phyloP scores from a whole-genome alignment of 106 monocot genomes.

The Dactylorhiza incarnata region DNA sequence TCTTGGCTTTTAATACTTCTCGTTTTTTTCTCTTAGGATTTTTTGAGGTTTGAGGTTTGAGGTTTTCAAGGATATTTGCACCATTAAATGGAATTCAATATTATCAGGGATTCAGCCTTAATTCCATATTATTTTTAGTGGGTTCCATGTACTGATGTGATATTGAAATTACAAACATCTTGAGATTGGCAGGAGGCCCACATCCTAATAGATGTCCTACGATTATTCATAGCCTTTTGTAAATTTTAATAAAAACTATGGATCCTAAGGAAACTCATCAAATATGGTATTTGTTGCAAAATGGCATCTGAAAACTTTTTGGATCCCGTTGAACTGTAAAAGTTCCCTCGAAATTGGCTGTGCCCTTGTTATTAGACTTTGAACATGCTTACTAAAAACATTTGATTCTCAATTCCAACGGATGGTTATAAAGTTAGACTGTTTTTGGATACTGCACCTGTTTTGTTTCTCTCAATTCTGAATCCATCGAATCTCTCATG shows the following conservation, averaged over 20 bases:
- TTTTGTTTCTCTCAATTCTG: neutral
- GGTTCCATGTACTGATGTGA: neutral
- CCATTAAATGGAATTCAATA: no score
- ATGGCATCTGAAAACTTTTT: constrained; percentile 1
- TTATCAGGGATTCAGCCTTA: no score
- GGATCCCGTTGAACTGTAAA: neutral
- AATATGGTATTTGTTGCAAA: neutral
- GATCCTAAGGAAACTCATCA: neutral
- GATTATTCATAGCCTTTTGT: neutral
- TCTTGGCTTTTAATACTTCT: no score
- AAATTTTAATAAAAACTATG: neutral
- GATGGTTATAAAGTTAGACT: neutral
- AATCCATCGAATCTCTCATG: neutral
- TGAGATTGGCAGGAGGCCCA: neutral
- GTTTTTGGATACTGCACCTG: neutral
- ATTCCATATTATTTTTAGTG: neutral
- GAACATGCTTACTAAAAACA: neutral
- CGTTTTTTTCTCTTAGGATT: no score
- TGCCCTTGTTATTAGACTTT: neutral
- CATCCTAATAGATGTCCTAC: neutral
- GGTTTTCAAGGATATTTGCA: no score
- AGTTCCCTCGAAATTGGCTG: neutral
- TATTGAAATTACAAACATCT: neutral
- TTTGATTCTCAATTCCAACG: neutral
- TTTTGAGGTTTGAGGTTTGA: no score